These are phyloP conservation scores for Breviolum minutum DNA, from an alignment of 73 alveolate genomes.

Conservation along the genomic window DNA sequence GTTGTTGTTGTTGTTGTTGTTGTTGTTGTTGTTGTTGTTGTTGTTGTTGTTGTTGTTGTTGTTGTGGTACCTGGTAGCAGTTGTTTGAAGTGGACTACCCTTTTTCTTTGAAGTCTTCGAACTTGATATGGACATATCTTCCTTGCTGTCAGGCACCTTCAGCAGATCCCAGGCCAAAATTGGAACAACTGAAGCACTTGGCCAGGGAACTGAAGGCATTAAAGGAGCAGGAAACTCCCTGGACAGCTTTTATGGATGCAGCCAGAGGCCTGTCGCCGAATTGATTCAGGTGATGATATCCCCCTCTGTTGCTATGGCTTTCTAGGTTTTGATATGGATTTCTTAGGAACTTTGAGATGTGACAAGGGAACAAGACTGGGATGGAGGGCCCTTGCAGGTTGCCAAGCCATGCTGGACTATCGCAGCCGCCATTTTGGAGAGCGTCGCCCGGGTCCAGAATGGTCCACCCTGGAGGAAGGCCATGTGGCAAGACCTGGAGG, in stretches of 20 bases:
- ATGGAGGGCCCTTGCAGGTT: background rate
- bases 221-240: background rate
- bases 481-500: slow-evolving; percentile 80
- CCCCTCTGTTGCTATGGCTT: too few relatives aligned
- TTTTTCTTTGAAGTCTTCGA: too few relatives aligned
- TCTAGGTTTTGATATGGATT: too few relatives aligned
- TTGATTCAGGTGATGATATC: too few relatives aligned
- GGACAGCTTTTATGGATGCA: slow-evolving; percentile 56
- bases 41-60: too few relatives aligned
- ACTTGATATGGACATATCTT: too few relatives aligned
- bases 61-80: too few relatives aligned
- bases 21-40: too few relatives aligned
- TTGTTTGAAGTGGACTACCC: too few relatives aligned
- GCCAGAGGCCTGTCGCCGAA: background rate
- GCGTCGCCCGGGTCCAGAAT: slow-evolving; percentile 83
- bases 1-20: too few relatives aligned
- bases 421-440: slow-evolving; percentile 66
- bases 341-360: too few relatives aligned
- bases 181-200: slow-evolving; percentile 59
- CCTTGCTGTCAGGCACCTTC: slow-evolving; percentile 41
- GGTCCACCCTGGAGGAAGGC: slow-evolving; percentile 55
- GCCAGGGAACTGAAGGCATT: background rate
- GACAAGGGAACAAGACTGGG: background rate
- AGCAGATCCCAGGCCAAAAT: slow-evolving; percentile 63
- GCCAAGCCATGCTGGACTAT: slow-evolving; percentile 56